A percentile compares a stretch with the other conserved stretches of the same genome.
Conservation (phyloP, 371 early-diverging fungal genomes). For the Mortierella sp. region DNA sequence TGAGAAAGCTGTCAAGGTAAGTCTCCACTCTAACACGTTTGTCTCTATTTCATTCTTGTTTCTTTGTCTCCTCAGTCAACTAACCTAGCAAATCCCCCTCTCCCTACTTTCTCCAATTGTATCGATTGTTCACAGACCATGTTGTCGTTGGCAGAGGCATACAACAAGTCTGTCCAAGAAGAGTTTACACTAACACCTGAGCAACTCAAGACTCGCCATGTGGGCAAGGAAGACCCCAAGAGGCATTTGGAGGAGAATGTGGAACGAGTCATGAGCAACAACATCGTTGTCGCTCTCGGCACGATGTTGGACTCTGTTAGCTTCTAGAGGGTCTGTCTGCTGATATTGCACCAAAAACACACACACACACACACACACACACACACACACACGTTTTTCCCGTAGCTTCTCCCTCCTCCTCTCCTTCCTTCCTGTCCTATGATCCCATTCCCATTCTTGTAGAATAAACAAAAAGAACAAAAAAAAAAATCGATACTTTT, state of each 20-base stretch:
- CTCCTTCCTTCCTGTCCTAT: too few species aligned
- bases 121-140: conserved; percentile 63
- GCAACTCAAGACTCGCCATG: conserved; percentile 95
- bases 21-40: conserved; percentile 1
- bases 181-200: conserved; percentile 94
- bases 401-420: too few species aligned
- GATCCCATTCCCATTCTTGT: too few species aligned
- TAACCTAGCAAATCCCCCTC: neutral
- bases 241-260: conserved; percentile 95
- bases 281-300: conserved; percentile 94
- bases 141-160: conserved; percentile 89
- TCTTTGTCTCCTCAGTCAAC: neutral
- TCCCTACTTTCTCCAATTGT: conserved; percentile 9
- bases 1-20: conserved; percentile 86
- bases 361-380: too few species aligned
- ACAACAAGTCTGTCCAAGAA: conserved; percentile 96
- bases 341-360: too few species aligned
- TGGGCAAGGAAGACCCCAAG: conserved; percentile 98
- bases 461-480: neutral
- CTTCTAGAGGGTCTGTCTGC: conserved; percentile 59
- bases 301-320: conserved; percentile 90
- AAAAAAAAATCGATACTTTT: neutral
- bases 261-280: conserved; percentile 90
- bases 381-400: too few species aligned
- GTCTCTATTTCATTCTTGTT: neutral